These are phyloP conservation scores for Epichloe baconii DNA, from an alignment of 2,329 filamentous ascomycete genomes.

Conservation along the genomic window DNA sequence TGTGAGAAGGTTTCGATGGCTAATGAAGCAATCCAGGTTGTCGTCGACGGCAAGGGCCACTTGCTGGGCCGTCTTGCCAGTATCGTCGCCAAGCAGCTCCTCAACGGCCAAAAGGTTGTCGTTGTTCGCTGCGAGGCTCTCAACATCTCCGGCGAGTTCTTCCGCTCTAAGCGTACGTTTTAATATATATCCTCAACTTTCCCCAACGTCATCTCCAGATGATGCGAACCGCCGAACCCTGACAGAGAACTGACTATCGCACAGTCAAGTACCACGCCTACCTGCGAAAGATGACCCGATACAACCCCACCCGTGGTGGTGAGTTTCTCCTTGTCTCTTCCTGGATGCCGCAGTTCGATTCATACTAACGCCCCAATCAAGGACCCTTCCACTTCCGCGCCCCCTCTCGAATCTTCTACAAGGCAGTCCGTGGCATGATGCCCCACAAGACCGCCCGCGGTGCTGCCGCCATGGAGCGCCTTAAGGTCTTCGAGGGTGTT, in stretches of 20 bases:
- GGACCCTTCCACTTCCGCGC: slow-evolving; percentile 99
- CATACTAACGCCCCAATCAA: slow-evolving; percentile 24
- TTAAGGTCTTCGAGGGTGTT: slow-evolving; percentile 99
- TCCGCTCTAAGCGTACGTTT: slow-evolving; percentile 98
- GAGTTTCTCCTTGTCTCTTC: slow-evolving; percentile 27
- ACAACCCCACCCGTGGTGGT: slow-evolving; percentile 98
- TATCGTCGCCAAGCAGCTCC: slow-evolving; percentile 97
- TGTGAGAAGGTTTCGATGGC: slow-evolving; percentile 11
- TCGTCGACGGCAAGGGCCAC: slow-evolving; percentile 99
- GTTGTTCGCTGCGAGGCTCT: slow-evolving; percentile 96
- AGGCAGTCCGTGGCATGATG: slow-evolving; percentile 99
- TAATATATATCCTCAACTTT: background rate
- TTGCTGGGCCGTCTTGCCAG: slow-evolving; percentile 97
- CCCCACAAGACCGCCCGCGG: slow-evolving; percentile 99
- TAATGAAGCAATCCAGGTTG: slow-evolving; percentile 47
- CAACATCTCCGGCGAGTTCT: slow-evolving; percentile 99
- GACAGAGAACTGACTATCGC: slow-evolving; percentile 31
- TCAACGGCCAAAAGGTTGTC: slow-evolving; percentile 98
- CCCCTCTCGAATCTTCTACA: slow-evolving; percentile 99
- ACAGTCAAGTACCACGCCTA: slow-evolving; percentile 99
- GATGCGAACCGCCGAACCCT: slow-evolving; percentile 1
- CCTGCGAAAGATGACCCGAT: slow-evolving; percentile 99
- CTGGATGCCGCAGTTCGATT: slow-evolving; percentile 14
- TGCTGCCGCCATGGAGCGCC: slow-evolving; percentile 89
- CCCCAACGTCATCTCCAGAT: background rate